Conservation (phyloP, 2,329 filamentous ascomycete species). For the Cryphonectria parasitica region DNA sequence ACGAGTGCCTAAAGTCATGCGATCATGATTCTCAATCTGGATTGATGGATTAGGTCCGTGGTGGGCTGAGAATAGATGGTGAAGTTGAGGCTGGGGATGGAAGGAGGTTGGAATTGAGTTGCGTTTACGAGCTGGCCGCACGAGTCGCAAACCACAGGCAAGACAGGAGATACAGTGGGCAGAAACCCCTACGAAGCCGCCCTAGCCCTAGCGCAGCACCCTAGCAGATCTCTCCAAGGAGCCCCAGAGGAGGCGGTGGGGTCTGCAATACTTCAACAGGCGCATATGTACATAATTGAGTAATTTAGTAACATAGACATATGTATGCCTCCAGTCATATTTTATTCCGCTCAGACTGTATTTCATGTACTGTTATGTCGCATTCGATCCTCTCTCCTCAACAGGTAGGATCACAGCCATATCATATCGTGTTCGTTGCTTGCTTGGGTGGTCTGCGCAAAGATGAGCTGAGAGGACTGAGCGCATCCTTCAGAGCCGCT, state of each 20-base stretch:
- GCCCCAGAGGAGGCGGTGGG: not conserved
- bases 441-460: not conserved
- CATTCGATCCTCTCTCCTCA: not conserved
- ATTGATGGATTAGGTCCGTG: slow-evolving; percentile 51
- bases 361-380: not conserved
- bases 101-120: slow-evolving; percentile 32
- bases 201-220: not conserved
- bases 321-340: not conserved
- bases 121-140: slow-evolving; percentile 2
- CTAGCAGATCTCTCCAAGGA: not conserved
- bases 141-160: slow-evolving; percentile 6
- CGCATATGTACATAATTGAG: not conserved
- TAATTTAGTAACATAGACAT: not conserved
- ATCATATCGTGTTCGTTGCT: not conserved
- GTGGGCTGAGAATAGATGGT: slow-evolving; percentile 47
- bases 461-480: not conserved
- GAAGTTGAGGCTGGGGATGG: slow-evolving; percentile 36
- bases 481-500: slow-evolving; percentile 6
- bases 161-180: not conserved
- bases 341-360: not conserved
- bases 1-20: slow-evolving; percentile 42
- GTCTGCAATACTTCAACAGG: not conserved
- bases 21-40: slow-evolving; percentile 46
- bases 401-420: not conserved
- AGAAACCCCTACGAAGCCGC: not conserved